Base-by-base conservation (phyloP, 768 basidiomycete genomes). In the Leccinum incarnatum region DNA sequence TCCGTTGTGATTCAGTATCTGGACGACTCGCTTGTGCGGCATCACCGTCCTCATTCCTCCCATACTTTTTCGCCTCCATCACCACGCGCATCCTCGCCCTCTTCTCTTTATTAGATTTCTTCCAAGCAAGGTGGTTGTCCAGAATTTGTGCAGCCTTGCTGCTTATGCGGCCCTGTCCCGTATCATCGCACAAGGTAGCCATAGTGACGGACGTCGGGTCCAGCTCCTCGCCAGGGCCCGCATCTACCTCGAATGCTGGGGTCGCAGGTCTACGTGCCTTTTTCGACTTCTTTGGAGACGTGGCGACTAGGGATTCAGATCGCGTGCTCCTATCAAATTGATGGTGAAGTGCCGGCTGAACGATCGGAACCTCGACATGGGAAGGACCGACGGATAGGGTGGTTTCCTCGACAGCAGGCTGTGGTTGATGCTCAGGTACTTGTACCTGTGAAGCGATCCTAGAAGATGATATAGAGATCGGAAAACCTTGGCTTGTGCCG, bases 161-260 rank as follows among this genome's bases (percentile, higher is more conserved):
- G 66, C 89, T 91, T 51, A 93, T 78, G 42, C 91, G 83, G 6
- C 92, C 92, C 62, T 85, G 84, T 10, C 91, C 91, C 0, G 81
- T 87, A 66, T 94, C 92, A 32, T 78, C 81, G 69, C 92, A 93
- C 5, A 93, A 77, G 0, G 83, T 72, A 15, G 89, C 88, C 91
- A 93, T 93, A 5, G 90, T 92, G n/a, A 89, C 76, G 8, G 82
- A 76, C 0, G 90, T 92, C n/a, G 91, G 91, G 63, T 93, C 91
- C 50, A 93, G 74, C 34, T 88, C 86, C 67, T 89, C 89, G 21
- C 89, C 89, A 5, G 88, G 86, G 67, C 83, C 82, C 0, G 83
- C 84, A 54, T 79, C 76, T 25, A 80, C 75, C 67, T 86, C 83
- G 60, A 83, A 87, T 1, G 76, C 78, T 15, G 85, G 83, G 7